Conservation (phyloP, 805 yeast genomes). For the Kuraishia capsulata region DNA sequence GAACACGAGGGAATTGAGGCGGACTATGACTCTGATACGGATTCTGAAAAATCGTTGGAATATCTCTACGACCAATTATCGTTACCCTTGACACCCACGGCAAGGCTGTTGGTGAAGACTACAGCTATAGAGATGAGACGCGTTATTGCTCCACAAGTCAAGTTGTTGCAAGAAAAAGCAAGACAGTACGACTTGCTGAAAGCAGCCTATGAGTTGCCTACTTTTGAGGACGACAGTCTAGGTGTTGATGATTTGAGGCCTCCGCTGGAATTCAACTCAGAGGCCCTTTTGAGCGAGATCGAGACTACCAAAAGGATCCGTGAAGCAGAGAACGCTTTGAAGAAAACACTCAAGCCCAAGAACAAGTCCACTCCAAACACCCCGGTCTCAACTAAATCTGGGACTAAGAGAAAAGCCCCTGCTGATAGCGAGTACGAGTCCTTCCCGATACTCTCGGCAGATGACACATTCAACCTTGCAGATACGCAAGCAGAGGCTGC, state of each 20-base stretch:
- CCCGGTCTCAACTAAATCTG: no score
- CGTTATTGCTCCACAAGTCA: conserved; percentile 1
- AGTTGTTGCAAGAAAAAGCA: neutral
- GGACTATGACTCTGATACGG: neutral
- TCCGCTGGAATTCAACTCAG: neutral
- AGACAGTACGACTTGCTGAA: conserved; percentile 1
- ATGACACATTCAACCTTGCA: neutral
- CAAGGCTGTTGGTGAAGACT: conserved; percentile 5
- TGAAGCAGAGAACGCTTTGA: neutral
- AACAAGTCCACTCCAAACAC: no score
- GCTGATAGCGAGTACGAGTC: neutral
- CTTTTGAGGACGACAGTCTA: no score
- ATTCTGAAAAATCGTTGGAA: conserved; percentile 2
- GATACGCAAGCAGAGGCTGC: neutral
- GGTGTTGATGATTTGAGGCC: no score
- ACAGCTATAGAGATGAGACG: conserved; percentile 5
- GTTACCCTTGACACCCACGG: conserved; percentile 4
- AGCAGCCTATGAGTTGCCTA: no score
- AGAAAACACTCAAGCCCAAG: no score
- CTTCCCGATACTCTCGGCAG: no score
- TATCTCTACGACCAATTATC: conserved; percentile 6
- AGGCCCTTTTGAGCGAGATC: neutral
- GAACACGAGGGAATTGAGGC: neutral
- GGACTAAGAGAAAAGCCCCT: no score
- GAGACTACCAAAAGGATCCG: neutral